Base-by-base conservation (phyloP, 805 yeast genomes). In the Yueomyces sp. region DNA sequence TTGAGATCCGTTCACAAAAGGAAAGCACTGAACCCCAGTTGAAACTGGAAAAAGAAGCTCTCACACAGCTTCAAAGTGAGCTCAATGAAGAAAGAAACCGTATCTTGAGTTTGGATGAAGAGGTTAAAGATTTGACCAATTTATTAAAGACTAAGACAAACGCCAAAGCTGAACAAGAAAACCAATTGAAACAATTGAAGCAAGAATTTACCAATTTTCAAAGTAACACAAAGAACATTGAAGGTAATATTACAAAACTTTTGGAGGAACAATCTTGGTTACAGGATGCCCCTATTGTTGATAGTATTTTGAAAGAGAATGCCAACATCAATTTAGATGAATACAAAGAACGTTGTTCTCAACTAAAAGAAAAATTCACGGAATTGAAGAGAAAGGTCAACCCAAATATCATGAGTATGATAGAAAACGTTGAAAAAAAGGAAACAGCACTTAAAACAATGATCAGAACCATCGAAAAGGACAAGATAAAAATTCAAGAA, bases 361-460 rank as follows among this genome's bases (percentile, higher is more conserved):
- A 73, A 40, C 70, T 85, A 49, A 66, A 71, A 26, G 81, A 73
- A 32, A 71, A 77, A 48, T 76, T 78, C 54, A 72, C 76, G 44
- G 75, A 74, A 4, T 77, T 90, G 83, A 81, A 75, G 63, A 72
- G 86, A 44, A 85, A 80, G 49, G 94, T 88, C 19, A 86, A 87
- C 53, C 72, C 81, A 2, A 83, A 87, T 55, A 85, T 86, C 48
- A 84, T 84, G 94, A 79, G 79, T 53, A 84, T 83, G 83, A 85
- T 86, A 49, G 96, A 87, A 54, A 85, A 79, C 51, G 94, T 85
- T 29, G 95, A 87, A 58, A 86, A 82, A 69, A 85, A 86, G 57
- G 96, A 87, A 56, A 59, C 70, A 6, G 70, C 88, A 3, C 69
- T 90, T 54, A 80, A 76, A 51, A 72, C 75, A 6, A 87, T 85